phyloP scores from a whole-genome alignment of 2,329 filamentous ascomycete species.

The Penicillium occitanis region DNA sequence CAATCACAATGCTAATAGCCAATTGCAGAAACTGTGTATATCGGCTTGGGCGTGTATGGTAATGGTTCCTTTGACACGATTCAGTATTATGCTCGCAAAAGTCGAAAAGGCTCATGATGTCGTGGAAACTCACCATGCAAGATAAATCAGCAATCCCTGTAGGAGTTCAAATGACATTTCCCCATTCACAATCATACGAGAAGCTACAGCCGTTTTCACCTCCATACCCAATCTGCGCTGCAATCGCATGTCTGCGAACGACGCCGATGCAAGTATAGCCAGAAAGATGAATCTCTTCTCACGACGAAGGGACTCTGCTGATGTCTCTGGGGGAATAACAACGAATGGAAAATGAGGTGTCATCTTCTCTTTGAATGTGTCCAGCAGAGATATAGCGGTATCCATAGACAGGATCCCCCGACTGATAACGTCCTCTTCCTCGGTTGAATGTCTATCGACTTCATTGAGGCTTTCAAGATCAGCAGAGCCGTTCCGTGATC shows the following conservation, averaged over 20 bases:
- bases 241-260: constrained; percentile 34
- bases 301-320: constrained; percentile 29
- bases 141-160: constrained; percentile 40
- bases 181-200: constrained; percentile 33
- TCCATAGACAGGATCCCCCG: constrained; percentile 3
- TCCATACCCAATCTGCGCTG: constrained; percentile 36
- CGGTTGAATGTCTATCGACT: background rate
- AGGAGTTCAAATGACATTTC: constrained; percentile 42
- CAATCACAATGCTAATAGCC: constrained; percentile 37
- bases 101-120: background rate
- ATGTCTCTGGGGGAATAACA: background rate
- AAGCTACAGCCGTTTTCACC: constrained; percentile 26
- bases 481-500: constrained; percentile 10
- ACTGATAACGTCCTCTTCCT: constrained; percentile 1
- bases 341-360: constrained; percentile 12
- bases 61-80: constrained; percentile 31
- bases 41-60: constrained; percentile 34
- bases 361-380: constrained; percentile 6
- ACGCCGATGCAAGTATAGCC: constrained; percentile 34
- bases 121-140: constrained; percentile 33
- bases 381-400: background rate
- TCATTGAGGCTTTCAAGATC: background rate
- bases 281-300: constrained; percentile 39
- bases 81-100: background rate
- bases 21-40: constrained; percentile 39